phyloP scores from a whole-genome alignment of 352 stramenopile genomes.

The Phytopythium montanum region DNA sequence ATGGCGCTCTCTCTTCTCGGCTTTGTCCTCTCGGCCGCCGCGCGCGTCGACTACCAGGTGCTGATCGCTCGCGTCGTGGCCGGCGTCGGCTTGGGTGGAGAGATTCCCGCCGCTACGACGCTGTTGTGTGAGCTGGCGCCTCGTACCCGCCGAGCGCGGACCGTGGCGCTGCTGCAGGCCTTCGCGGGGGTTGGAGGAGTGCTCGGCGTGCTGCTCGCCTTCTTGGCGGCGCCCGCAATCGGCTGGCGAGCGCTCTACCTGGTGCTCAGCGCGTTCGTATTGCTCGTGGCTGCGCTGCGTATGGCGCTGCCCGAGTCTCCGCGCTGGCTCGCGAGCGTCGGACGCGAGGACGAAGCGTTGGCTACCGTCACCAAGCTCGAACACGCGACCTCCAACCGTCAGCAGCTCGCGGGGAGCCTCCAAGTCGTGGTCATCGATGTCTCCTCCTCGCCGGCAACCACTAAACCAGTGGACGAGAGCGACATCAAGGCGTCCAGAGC shows the following conservation, averaged over 20 bases:
- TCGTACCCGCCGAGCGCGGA: slow-evolving; percentile 18
- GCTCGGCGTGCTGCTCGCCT: slow-evolving; percentile 26
- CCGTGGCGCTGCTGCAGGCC: slow-evolving; percentile 33
- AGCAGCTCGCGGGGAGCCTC: slow-evolving; percentile 13
- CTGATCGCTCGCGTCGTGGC: slow-evolving; percentile 26
- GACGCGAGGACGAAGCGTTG: slow-evolving; percentile 27
- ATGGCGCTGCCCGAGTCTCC: slow-evolving; percentile 35
- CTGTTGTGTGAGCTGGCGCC: slow-evolving; percentile 36
- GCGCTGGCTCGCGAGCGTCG: slow-evolving; percentile 34
- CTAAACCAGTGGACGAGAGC: slow-evolving; percentile 3
- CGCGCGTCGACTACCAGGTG: slow-evolving; percentile 18
- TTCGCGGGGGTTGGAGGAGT: slow-evolving; percentile 35
- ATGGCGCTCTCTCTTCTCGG: slow-evolving; percentile 29
- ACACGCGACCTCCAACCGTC: slow-evolving; percentile 1
- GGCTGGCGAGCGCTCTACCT: slow-evolving; percentile 34
- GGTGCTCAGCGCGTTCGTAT: slow-evolving; percentile 14
- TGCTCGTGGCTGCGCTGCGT: slow-evolving; percentile 19
- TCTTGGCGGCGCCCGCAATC: slow-evolving; percentile 19
- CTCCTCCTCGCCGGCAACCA: neutral
- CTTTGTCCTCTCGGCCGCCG: slow-evolving; percentile 19
- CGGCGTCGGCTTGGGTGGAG: slow-evolving; percentile 32
- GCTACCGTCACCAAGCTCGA: slow-evolving; percentile 27
- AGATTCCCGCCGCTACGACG: slow-evolving; percentile 26
- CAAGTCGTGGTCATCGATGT: slow-evolving; percentile 5
- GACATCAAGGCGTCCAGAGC: neutral